A percentile compares a stretch with the other conserved stretches of the same genome.
Conservation (phyloP, 225 moss, liverwort and hornwort species). For the Sphagnum tenellum region DNA sequence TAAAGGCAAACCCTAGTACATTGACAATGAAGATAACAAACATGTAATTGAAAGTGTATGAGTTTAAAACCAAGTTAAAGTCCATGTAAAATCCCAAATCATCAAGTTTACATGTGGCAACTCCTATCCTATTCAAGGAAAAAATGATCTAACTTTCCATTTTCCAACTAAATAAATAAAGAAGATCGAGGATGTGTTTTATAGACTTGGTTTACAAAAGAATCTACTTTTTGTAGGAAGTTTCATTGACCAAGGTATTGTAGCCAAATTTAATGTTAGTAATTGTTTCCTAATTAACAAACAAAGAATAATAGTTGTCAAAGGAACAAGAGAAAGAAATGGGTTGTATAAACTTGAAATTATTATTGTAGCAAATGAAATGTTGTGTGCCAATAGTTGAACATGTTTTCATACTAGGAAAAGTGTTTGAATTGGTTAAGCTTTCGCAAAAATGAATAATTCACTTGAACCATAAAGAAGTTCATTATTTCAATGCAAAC, state of each 20-base stretch:
- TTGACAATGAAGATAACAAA: not conserved
- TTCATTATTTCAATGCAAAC: not conserved
- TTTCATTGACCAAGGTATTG: not conserved
- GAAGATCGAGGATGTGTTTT: constrained; percentile 4
- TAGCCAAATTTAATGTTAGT: not conserved
- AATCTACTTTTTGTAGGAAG: not conserved
- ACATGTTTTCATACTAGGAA: too few species aligned
- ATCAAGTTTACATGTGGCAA: constrained; percentile 1
- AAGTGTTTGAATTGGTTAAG: not conserved
- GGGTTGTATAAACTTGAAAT: not conserved
- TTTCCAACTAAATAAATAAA: constrained; percentile 6
- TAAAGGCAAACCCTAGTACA: not conserved
- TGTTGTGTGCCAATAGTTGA: not conserved
- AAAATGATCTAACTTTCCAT: not conserved
- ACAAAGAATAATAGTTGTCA: not conserved
- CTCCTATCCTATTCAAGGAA: not conserved
- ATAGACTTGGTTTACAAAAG: not conserved
- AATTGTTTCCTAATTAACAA: not conserved
- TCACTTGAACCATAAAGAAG: not conserved
- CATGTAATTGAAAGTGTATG: not conserved
- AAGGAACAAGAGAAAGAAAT: not conserved
- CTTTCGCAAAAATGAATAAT: not conserved
- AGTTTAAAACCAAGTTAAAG: not conserved
- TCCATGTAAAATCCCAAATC: not conserved
- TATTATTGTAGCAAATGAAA: not conserved